Evolutionary conservation across 345 rosid species (phyloP).

Genomic region (Bretschneidera sinensis): DNA sequence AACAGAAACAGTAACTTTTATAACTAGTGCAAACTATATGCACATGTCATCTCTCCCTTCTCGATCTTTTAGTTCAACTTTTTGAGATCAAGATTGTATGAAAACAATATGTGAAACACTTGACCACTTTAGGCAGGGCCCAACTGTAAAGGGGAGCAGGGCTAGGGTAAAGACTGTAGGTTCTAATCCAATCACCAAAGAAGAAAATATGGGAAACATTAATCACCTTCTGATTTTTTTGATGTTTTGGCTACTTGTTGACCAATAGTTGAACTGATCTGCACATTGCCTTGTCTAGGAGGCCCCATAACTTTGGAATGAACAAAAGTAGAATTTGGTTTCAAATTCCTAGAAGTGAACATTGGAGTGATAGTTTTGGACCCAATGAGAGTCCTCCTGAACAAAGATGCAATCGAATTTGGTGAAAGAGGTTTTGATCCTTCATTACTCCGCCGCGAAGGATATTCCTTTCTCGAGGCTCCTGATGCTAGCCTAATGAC

Average conservation of each 20-base stretch:
- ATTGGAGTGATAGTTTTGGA: not conserved
- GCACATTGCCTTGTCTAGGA: slow-evolving; percentile 11
- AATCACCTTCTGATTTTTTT: slow-evolving; percentile 25
- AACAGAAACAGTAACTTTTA: no score
- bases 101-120: no score
- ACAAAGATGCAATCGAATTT: slow-evolving; percentile 1
- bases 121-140: no score
- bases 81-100: no score
- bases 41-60: not conserved
- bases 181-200: not conserved
- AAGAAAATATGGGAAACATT: not conserved
- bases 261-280: not conserved
- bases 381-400: slow-evolving; percentile 12
- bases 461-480: slow-evolving; percentile 5
- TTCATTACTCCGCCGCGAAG: not conserved
- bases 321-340: slow-evolving; percentile 5
- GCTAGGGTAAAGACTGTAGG: no score
- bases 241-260: slow-evolving; percentile 6
- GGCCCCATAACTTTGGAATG: slow-evolving; percentile 14
- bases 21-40: no score
- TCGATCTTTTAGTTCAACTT: not conserved
- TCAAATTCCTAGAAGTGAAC: not conserved
- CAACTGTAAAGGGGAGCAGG: no score
- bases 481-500: slow-evolving; percentile 31
- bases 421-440: slow-evolving; percentile 4